Evolutionary conservation across 2,329 filamentous ascomycete species (phyloP), one percentile per base, ranked within the genome.

Genomic region (Penicillium sp.): DNA sequence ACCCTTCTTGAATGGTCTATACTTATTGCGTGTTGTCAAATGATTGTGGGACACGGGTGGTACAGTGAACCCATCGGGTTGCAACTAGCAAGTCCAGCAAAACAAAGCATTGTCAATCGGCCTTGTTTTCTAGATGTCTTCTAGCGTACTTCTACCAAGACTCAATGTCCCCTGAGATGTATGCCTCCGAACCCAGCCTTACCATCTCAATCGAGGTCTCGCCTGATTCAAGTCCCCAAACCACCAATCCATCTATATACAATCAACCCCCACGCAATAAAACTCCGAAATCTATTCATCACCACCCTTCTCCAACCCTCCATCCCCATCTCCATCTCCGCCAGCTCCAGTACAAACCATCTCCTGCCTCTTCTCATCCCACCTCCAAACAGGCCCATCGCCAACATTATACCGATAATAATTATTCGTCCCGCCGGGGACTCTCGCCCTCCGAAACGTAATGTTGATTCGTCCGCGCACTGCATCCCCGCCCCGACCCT

Each of bases 391-490:
- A 1, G 79, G 82, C 0, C 91, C 90, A 42, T 76, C 82, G 0
- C 91, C 90, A 54, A 93, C 89, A 76, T 94, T 94, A 76, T 94
- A 94, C 71, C 87, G 85, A 75, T 94, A 93, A 74, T 94, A 93
- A 75, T 94, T 94, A 69, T 92, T 88, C 30, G 90, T 93, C 1
- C 90, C 90, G 3, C 80, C 89, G 66, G 84, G 89, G 25, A 90
- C 82, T 80, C 92, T 82, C 25, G 89, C 91, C 66, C 83, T 84
- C 30, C 91, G 80, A 71, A 93, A 92, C 0, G 91, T 94, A 64
- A 94, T 93, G 71, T 94, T 94, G 67, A 90, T 88, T 52, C 87
- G 80, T 2, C 86, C 86, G 26, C 86, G 84, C 33, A 89, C 87
- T 48, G 85, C 85, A 72, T 83, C 82, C 14, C 61, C 58, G 13